These are phyloP conservation scores for Entrophospora sp. DNA, from an alignment of 192 early-diverging fungal species.

Conservation along the genomic window DNA sequence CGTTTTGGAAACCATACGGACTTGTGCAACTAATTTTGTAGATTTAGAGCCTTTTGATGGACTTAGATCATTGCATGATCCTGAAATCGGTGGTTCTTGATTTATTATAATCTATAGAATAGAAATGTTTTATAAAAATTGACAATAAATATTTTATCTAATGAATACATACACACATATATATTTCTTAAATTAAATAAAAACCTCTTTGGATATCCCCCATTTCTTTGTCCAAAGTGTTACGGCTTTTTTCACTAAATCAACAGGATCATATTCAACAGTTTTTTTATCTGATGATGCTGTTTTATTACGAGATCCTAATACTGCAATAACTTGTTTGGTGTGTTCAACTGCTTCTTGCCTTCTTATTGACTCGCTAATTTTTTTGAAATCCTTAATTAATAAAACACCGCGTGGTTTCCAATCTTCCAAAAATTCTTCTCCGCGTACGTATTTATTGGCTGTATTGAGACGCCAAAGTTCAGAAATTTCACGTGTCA, in stretches of 20 bases:
- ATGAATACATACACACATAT: slow-evolving; percentile 4
- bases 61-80: slow-evolving; percentile 23
- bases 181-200: neutral
- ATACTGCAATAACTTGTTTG: slow-evolving; percentile 33
- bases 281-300: neutral
- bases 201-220: slow-evolving; percentile 32
- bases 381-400: slow-evolving; percentile 44
- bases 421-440: slow-evolving; percentile 59
- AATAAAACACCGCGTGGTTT: slow-evolving; percentile 60
- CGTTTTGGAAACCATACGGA: slow-evolving; percentile 28
- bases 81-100: slow-evolving; percentile 35
- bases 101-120: slow-evolving; percentile 33
- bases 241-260: slow-evolving; percentile 5
- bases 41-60: slow-evolving; percentile 12
- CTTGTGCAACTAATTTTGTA: slow-evolving; percentile 34
- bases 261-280: neutral
- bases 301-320: neutral
- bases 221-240: slow-evolving; percentile 26
- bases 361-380: slow-evolving; percentile 24
- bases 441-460: slow-evolving; percentile 60
- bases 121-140: neutral
- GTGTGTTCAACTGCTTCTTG: slow-evolving; percentile 34
- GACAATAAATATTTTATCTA: slow-evolving; percentile 1
- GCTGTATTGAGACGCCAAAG: slow-evolving; percentile 64
- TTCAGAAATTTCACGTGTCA: slow-evolving; percentile 41